These are phyloP conservation scores for Naganishia antarctica DNA, from an alignment of 768 basidiomycete species.

Conservation along the genomic window DNA sequence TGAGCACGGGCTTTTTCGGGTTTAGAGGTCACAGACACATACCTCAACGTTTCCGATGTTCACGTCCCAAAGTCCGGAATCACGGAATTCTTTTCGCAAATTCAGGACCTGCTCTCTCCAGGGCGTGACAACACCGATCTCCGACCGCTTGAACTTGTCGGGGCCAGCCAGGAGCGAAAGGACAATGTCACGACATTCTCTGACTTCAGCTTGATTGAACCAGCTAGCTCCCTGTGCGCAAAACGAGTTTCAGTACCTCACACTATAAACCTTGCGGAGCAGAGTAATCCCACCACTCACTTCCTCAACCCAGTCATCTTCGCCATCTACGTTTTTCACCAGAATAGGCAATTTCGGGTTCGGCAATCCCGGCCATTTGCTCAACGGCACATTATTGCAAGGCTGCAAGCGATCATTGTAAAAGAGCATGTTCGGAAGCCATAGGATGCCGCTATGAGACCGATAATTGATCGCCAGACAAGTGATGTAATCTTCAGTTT, in stretches of 20 bases:
- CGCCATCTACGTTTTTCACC: constrained; percentile 37
- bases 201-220: constrained; percentile 37
- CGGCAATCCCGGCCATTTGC: constrained; percentile 37
- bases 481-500: constrained; percentile 15
- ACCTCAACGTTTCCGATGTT: constrained; percentile 50
- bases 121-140: constrained; percentile 49
- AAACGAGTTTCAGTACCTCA: too few relatives aligned
- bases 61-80: constrained; percentile 36
- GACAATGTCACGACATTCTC: constrained; percentile 32
- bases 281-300: constrained; percentile 33
- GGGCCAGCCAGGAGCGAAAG: constrained; percentile 28
- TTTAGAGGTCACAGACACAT: neutral
- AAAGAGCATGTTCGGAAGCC: constrained; percentile 48
- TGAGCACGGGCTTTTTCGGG: neutral
- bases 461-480: constrained; percentile 46
- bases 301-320: constrained; percentile 48
- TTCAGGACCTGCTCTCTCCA: constrained; percentile 51
- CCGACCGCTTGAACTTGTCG: constrained; percentile 32
- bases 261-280: too few relatives aligned
- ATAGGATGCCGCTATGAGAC: constrained; percentile 45
- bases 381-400: constrained; percentile 27
- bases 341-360: constrained; percentile 43
- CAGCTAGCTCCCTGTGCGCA: constrained; percentile 30
- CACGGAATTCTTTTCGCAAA: constrained; percentile 41
- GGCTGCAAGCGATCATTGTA: constrained; percentile 48